Base-by-base conservation (phyloP, 2,329 filamentous ascomycete genomes). In the Fusarium nygamai region DNA sequence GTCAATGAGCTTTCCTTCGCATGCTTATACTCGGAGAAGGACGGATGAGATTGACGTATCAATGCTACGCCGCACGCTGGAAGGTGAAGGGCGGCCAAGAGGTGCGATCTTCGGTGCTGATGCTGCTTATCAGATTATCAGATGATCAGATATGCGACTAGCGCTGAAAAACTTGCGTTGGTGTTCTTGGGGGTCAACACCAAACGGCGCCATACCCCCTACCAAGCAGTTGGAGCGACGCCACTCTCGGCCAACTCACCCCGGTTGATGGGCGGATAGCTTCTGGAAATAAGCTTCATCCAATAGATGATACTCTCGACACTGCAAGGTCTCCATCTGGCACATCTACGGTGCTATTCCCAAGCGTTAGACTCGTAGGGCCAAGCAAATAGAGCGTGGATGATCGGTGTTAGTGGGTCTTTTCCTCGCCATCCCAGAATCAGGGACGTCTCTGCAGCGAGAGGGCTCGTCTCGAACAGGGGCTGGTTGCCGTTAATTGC, bases 81-180 rank as follows among this genome's bases (percentile, higher is more conserved):
- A 27, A 50, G 20, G 41, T 39, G 31, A 39, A 38, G 57, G 36
- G 43, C 31, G 58, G 56, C 31, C n/a, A 36, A 57, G 46, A 27
- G 17, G 54, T 38, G 34, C 58, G 48, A 61, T 67, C 63, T 62
- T 41, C 29, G 14, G 41, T 59, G 44, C 29, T 56, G 56, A 47
- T 57, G 19, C 22, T 67, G 33, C 60, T 68, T 68, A 68, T 69
- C 67, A 68, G 66, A 67, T 69, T 54, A 69, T 69, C 64, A 69
- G 67, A 69, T 68, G 44, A 63, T 51, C 59, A 63, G 64, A 63
- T 63, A 54, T 56, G 48, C 48, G 33, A 53, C 57, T 69, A 63
- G 67, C 46, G 57, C 34, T 48, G 33, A 62, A 60, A 62, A 68
- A 57, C 34, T 47, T 63, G 57, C 43, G 13, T 41, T 46, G n/a